Conservation (phyloP, 441 rosid species). For the Flueggea neowawraea region DNA sequence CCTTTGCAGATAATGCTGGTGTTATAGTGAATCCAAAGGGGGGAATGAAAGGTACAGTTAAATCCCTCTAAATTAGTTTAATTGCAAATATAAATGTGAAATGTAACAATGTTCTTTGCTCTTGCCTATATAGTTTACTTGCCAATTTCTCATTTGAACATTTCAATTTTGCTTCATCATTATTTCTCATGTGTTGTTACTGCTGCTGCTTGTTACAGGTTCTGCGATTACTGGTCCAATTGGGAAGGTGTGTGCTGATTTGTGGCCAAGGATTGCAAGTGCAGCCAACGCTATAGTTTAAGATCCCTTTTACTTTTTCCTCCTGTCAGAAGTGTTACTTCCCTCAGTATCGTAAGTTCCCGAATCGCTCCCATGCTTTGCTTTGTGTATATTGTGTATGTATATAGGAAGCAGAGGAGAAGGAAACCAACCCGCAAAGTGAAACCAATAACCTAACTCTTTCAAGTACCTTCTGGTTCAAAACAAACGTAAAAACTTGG, state of each 20-base stretch:
- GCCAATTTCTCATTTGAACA: neutral
- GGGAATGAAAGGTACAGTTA: slow-evolving; percentile 60
- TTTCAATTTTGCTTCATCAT: neutral
- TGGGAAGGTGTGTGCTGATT: slow-evolving; percentile 76
- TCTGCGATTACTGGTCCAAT: slow-evolving; percentile 80
- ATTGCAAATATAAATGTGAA: too few species aligned
- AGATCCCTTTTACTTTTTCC: neutral
- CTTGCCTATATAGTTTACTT: neutral
- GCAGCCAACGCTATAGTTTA: slow-evolving; percentile 95
- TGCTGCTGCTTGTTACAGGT: slow-evolving; percentile 26
- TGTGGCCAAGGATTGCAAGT: slow-evolving; percentile 89
- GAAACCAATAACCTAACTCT: neutral
- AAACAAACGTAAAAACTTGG: neutral
- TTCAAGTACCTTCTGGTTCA: neutral
- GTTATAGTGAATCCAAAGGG: slow-evolving; percentile 78
- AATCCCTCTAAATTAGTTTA: too few species aligned
- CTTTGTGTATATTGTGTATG: slow-evolving; percentile 68
- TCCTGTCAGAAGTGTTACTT: neutral
- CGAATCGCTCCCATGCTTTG: slow-evolving; percentile 76
- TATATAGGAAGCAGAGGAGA: slow-evolving; percentile 72
- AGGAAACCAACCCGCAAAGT: slow-evolving; percentile 67
- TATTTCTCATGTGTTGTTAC: neutral
- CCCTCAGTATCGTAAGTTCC: slow-evolving; percentile 77
- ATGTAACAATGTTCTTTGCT: too few species aligned
- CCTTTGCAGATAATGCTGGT: slow-evolving; percentile 64